Base-by-base conservation (phyloP, 805 yeast genomes). In the Komagataella populi region DNA sequence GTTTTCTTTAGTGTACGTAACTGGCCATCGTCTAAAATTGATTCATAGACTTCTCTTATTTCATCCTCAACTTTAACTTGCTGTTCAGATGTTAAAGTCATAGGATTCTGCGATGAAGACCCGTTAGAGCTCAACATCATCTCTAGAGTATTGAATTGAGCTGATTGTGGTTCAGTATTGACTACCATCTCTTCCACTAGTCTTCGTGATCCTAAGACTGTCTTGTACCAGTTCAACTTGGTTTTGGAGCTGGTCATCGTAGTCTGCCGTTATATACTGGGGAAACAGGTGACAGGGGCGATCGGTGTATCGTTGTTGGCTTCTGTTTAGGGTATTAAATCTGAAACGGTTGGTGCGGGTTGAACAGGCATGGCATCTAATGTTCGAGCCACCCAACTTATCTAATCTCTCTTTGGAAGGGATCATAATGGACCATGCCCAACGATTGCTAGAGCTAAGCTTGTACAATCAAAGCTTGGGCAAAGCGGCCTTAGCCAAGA, bases 21-120 rank as follows among this genome's bases (percentile, higher is more conserved):
- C 14, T 60, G 55, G 48, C 66, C 55, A 12, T 64, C 60, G 6
- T 59, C 60, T 5, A 69, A 51, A 14, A 60, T 50, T 1, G 58
- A 55, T 20, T 66, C 70, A 51, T 68, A 70, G 2, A 67, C 59
- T 16, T 56, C 57, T 14, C 58, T 54, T n/a, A 69, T 56, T 5
- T 23, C 52, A 3, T 57, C 55, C 56, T 76, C 78, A 7, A 69
- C 70, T 47, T 68, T 68, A 10, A 60, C 49, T 55, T 76, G 80
- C 10, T 63, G 63, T 14, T 53, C 59, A 3, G 70, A 57, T 2
- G 79, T 74, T 6, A 57, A 63, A 12, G 74, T 67, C 6, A 51
- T 53, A 52, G 62, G 64, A 3, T 51, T 45, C 51, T 59, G 50
- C 17, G 54, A 55, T 4, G 54, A 46, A 17, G 59, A 50, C 2